A percentile compares a stretch with the other conserved stretches of the same genome.
Evolutionary conservation across 495 filamentous ascomycete species (phyloP).

Genomic region (Penicillium lividum): DNA sequence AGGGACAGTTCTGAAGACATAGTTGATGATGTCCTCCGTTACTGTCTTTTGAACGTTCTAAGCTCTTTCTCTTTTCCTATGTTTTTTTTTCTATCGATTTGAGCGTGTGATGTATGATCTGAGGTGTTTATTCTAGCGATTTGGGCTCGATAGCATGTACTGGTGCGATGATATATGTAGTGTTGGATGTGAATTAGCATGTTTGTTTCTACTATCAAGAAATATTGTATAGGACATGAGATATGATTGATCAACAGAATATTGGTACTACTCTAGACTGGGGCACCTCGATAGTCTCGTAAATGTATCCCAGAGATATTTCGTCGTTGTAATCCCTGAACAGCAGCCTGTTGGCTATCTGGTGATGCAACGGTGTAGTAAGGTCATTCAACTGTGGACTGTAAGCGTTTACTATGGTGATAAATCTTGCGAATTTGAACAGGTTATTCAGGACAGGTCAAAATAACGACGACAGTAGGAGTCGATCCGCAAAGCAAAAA

Average conservation of each 20-base stretch:
- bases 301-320: too few species aligned
- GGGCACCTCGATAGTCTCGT: too few species aligned
- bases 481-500: too few species aligned
- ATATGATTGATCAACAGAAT: not conserved
- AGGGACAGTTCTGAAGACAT: constrained; percentile 14
- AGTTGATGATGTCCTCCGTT: not conserved
- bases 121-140: not conserved
- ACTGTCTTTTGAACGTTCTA: not conserved
- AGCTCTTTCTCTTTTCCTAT: not conserved
- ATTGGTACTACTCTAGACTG: too few species aligned
- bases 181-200: not conserved
- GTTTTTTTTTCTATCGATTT: not conserved
- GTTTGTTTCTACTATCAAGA: not conserved
- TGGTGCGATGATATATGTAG: not conserved
- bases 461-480: too few species aligned
- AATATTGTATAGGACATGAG: not conserved
- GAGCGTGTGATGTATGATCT: not conserved
- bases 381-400: too few species aligned
- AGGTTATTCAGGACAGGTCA: too few species aligned
- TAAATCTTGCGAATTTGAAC: too few species aligned
- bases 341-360: too few species aligned
- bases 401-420: too few species aligned
- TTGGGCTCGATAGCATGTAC: not conserved
- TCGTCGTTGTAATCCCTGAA: too few species aligned
- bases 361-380: too few species aligned